Evolutionary conservation across 106 monocot genomes (phyloP).

Genomic region (Triglochin maritima): DNA sequence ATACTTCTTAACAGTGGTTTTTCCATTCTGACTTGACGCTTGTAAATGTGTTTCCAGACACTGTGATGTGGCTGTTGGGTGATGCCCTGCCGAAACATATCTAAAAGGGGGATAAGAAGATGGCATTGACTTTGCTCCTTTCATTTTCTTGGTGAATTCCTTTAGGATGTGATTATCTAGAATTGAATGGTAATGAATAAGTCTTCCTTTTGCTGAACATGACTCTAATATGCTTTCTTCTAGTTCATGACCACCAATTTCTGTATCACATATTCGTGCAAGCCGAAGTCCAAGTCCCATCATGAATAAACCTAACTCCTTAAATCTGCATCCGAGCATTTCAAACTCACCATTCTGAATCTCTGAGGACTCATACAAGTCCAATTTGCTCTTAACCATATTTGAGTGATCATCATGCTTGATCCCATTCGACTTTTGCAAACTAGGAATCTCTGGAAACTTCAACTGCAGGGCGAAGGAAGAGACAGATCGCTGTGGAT

Average conservation of each 20-base stretch:
- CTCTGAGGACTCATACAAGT: conserved; percentile 1
- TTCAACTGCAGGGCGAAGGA: conserved; percentile 70
- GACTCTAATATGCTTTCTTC: conserved; percentile 55
- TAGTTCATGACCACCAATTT: conserved; percentile 40
- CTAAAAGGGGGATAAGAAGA: not conserved
- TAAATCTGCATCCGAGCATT: conserved; percentile 44
- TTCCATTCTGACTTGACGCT: not conserved
- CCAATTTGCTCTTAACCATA: conserved; percentile 4
- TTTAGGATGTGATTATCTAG: conserved; percentile 47
- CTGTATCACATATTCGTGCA: conserved; percentile 65
- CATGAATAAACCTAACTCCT: conserved; percentile 70
- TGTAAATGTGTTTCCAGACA: not conserved
- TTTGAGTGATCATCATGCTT: not conserved
- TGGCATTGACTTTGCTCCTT: conserved; percentile 8
- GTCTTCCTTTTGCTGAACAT: conserved; percentile 69
- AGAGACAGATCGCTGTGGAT: conserved; percentile 66
- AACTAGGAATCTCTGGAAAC: conserved; percentile 9
- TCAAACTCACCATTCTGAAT: conserved; percentile 22
- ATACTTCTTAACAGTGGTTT: conserved; percentile 1
- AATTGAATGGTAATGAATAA: conserved; percentile 82
- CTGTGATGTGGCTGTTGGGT: not conserved
- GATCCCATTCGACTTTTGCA: not conserved
- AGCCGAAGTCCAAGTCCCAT: conserved; percentile 71
- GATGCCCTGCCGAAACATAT: not conserved
- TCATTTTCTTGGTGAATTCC: conserved; percentile 22